Percentiles rank a stretch among this genome's conserved stretches.
Evolutionary conservation across 495 filamentous ascomycete genomes (phyloP).

Genomic region (Xylaria flabelliformis): DNA sequence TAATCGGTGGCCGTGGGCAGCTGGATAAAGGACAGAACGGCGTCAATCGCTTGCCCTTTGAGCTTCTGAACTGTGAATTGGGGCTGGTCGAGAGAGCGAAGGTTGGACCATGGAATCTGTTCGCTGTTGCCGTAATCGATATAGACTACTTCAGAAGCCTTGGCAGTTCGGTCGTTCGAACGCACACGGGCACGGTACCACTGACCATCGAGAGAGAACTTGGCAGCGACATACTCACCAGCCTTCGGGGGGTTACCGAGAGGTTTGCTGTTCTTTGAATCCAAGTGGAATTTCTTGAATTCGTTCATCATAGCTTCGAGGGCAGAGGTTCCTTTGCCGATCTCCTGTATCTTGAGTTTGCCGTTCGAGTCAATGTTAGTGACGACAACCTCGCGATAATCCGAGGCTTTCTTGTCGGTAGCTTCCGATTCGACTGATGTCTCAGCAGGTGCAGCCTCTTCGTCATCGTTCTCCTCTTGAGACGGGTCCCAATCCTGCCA

Average conservation of each 20-base stretch:
- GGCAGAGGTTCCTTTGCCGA: conserved; percentile 80
- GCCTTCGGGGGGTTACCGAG: conserved; percentile 83
- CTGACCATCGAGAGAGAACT: conserved; percentile 82
- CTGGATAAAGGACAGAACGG: conserved; percentile 85
- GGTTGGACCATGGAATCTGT: conserved; percentile 77
- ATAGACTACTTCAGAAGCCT: conserved; percentile 89
- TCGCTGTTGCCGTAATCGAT: conserved; percentile 97
- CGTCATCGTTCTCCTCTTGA: conserved; percentile 68
- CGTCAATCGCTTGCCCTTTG: conserved; percentile 85
- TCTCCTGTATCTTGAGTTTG: conserved; percentile 84
- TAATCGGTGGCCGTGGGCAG: conserved; percentile 82
- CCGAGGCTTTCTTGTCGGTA: conserved; percentile 67
- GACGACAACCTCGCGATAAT: conserved; percentile 92
- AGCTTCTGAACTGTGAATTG: conserved; percentile 83
- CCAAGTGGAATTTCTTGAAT: conserved; percentile 86
- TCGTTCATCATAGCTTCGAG: conserved; percentile 85
- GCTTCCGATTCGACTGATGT: conserved; percentile 53
- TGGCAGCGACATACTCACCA: conserved; percentile 87
- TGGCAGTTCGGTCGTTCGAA: conserved; percentile 87
- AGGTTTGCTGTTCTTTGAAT: conserved; percentile 70
- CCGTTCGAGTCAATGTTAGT: conserved; percentile 82
- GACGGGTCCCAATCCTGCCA: conserved; percentile 95
- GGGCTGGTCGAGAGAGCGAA: conserved; percentile 77
- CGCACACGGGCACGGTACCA: conserved; percentile 95
- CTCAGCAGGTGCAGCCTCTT: conserved; percentile 56